A percentile compares a stretch with the other conserved stretches of the same genome.
These are phyloP conservation scores for Beauveria caledonica DNA, from an alignment of 2,329 filamentous ascomycete species.

Conservation along the genomic window DNA sequence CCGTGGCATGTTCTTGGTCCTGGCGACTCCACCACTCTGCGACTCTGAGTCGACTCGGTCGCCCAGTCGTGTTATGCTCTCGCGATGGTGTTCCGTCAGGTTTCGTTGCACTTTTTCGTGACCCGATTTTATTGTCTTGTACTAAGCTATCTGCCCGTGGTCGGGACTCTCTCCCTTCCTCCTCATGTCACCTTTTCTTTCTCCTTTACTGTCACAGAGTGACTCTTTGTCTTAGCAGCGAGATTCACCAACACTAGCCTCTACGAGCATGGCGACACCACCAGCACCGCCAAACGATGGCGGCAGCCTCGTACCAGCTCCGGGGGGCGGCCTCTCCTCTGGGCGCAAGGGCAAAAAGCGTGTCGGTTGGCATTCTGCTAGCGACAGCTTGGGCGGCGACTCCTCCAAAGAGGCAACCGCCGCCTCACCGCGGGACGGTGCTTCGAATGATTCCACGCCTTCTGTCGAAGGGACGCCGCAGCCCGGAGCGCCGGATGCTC, in stretches of 20 bases:
- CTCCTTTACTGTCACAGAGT: not conserved
- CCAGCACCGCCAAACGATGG: not conserved
- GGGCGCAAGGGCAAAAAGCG: constrained; percentile 31
- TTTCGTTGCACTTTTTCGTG: constrained; percentile 2
- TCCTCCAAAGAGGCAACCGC: constrained; percentile 12
- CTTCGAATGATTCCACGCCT: constrained; percentile 18
- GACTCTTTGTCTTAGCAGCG: constrained; percentile 6
- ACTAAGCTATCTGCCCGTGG: not conserved
- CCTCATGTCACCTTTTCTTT: not conserved
- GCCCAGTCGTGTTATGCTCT: not conserved
- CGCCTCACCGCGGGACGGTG: constrained; percentile 8
- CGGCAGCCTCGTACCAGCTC: constrained; percentile 9
- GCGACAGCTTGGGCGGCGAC: constrained; percentile 16
- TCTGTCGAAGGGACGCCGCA: constrained; percentile 19
- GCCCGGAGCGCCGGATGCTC: constrained; percentile 29
- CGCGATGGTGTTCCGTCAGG: not conserved
- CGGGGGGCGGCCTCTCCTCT: constrained; percentile 24
- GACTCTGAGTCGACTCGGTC: not conserved
- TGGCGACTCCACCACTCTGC: not conserved
- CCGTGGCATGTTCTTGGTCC: not conserved
- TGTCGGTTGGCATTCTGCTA: constrained; percentile 30
- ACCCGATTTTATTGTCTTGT: constrained; percentile 12
- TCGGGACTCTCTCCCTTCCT: not conserved
- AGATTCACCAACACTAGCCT: constrained; percentile 8
- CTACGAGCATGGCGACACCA: constrained; percentile 10